These are phyloP conservation scores for Wickerhamiella slavikovae DNA, from an alignment of 805 yeast species.

Conservation along the genomic window DNA sequence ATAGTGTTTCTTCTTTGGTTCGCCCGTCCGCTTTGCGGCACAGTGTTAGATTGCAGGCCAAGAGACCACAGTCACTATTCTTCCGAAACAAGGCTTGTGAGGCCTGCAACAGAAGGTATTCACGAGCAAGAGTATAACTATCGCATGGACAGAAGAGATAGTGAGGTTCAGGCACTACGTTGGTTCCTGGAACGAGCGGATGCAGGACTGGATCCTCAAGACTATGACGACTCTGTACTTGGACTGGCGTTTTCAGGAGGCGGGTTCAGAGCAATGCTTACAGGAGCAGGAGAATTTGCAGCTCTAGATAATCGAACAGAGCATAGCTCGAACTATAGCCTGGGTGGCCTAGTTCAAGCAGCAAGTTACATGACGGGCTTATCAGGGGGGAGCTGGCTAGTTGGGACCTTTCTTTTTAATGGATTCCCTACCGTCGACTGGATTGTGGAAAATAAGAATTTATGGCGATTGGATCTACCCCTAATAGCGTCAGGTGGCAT, in stretches of 20 bases:
- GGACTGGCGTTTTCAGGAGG: conserved; percentile 4
- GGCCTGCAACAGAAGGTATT: conserved; percentile 1
- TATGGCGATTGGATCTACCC: conserved; percentile 2
- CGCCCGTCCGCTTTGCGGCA: no score
- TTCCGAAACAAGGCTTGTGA: no score
- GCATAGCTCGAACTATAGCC: background rate
- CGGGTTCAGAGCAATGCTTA: conserved; percentile 3
- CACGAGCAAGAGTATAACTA: conserved; percentile 1
- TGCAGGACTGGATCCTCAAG: conserved; percentile 2
- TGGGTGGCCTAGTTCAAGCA: conserved; percentile 33
- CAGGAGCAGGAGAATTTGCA: conserved; percentile 2
- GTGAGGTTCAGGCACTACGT: background rate
- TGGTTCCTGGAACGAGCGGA: conserved; percentile 1
- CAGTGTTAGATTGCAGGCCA: no score
- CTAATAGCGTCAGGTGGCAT: background rate
- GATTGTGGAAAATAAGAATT: background rate
- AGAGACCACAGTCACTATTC: no score
- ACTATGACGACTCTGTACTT: conserved; percentile 1
- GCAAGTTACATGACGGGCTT: conserved; percentile 37
- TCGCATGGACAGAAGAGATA: background rate
- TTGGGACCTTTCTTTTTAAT: conserved; percentile 25
- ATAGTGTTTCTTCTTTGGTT: no score
- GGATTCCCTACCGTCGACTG: conserved; percentile 11
- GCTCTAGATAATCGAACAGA: conserved; percentile 1
- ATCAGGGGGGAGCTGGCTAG: conserved; percentile 55